Percentiles rank a stretch among this genome's conserved stretches.
Conservation (phyloP, 2,329 filamentous ascomycete genomes). For the Botrytis porri region DNA sequence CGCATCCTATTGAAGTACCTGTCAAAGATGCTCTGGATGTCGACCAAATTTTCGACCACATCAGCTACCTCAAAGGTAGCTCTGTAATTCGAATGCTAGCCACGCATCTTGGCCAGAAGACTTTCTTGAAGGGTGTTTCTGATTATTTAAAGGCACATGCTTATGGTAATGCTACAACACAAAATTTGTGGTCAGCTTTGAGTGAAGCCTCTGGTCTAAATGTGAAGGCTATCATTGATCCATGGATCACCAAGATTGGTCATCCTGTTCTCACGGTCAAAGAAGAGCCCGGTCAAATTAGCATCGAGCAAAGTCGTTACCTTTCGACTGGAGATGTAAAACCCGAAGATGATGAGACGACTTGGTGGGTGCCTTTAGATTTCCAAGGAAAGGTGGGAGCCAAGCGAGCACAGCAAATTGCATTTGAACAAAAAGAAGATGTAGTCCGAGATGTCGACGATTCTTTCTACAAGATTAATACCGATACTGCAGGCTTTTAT, state of each 20-base stretch:
- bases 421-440: slow-evolving; percentile 73
- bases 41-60: slow-evolving; percentile 96
- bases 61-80: slow-evolving; percentile 95
- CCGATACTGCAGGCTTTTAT: slow-evolving; percentile 71
- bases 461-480: slow-evolving; percentile 89
- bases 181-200: slow-evolving; percentile 85
- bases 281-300: slow-evolving; percentile 79
- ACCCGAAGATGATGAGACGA: slow-evolving; percentile 84
- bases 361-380: slow-evolving; percentile 93
- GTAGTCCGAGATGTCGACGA: slow-evolving; percentile 72
- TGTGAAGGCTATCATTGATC: slow-evolving; percentile 82
- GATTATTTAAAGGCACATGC: slow-evolving; percentile 85
- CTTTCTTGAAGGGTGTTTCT: slow-evolving; percentile 85
- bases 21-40: slow-evolving; percentile 92
- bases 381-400: slow-evolving; percentile 72
- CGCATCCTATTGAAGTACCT: slow-evolving; percentile 93
- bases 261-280: slow-evolving; percentile 86
- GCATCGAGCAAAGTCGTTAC: slow-evolving; percentile 83
- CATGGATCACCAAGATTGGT: slow-evolving; percentile 94
- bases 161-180: slow-evolving; percentile 87
- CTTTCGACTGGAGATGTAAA: slow-evolving; percentile 88
- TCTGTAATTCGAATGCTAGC: slow-evolving; percentile 96
- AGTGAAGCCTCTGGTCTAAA: slow-evolving; percentile 85
- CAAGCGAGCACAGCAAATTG: slow-evolving; percentile 59
- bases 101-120: slow-evolving; percentile 80